These are phyloP conservation scores for Capsella bursapastoris DNA, from an alignment of 345 rosid genomes.

Conservation along the genomic window DNA sequence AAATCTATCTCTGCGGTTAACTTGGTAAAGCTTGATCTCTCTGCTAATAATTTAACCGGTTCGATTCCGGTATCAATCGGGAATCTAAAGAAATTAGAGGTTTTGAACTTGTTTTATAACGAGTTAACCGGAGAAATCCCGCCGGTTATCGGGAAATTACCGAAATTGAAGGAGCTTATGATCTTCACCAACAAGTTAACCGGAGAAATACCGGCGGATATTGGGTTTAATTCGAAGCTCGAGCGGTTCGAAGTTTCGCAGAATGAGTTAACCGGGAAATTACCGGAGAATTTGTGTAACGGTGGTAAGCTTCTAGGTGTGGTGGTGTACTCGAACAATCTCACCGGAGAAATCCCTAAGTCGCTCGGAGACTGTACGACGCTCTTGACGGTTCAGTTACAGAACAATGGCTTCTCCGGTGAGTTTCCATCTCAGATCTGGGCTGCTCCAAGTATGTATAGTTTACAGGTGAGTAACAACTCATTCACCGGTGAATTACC, in stretches of 20 bases:
- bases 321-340: constrained; percentile 65
- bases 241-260: constrained; percentile 61
- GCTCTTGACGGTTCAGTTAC: constrained; percentile 66
- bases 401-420: constrained; percentile 73
- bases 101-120: constrained; percentile 52
- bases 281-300: constrained; percentile 74
- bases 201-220: constrained; percentile 69
- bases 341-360: constrained; percentile 66
- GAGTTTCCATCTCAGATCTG: constrained; percentile 75
- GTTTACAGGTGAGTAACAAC: constrained; percentile 64
- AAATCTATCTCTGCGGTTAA: constrained; percentile 44
- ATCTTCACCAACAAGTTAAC: constrained; percentile 64
- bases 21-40: constrained; percentile 60
- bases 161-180: constrained; percentile 44
- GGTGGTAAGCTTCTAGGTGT: constrained; percentile 63
- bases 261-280: constrained; percentile 65
- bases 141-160: constrained; percentile 55
- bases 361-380: constrained; percentile 67
- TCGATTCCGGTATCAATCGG: constrained; percentile 66
- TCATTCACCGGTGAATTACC: constrained; percentile 76
- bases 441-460: constrained; percentile 56
- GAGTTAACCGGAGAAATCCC: constrained; percentile 71
- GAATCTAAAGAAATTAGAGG: constrained; percentile 53
- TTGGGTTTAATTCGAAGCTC: constrained; percentile 72
- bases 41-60: constrained; percentile 63